Evolutionary conservation across 768 basidiomycete species (phyloP).

Genomic region (Amanita subjunquillea): DNA sequence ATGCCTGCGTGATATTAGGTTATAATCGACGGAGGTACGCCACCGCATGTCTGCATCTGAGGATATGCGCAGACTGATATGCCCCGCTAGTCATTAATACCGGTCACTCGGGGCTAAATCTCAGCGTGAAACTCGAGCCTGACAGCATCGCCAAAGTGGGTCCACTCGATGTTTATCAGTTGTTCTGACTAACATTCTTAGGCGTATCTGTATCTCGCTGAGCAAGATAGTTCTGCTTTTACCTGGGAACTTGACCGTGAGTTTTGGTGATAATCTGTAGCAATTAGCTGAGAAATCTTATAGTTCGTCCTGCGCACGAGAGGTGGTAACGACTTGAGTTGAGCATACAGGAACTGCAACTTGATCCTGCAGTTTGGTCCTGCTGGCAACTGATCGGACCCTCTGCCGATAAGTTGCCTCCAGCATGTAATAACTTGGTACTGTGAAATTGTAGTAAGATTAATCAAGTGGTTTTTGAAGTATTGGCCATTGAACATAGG

Average conservation of each 20-base stretch:
- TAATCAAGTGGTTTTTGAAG: too few relatives aligned
- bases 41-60: background rate
- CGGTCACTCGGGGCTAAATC: constrained; percentile 27
- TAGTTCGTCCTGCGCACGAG: constrained; percentile 37
- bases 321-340: constrained; percentile 22
- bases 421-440: too few relatives aligned
- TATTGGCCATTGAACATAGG: too few relatives aligned
- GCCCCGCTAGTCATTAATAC: constrained; percentile 20
- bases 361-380: too few relatives aligned
- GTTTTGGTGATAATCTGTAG: constrained; percentile 11
- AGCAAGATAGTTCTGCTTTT: constrained; percentile 65
- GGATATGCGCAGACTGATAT: background rate
- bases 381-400: too few relatives aligned
- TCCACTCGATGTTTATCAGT: background rate
- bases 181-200: constrained; percentile 14
- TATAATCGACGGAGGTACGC: constrained; percentile 57
- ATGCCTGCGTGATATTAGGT: constrained; percentile 23
- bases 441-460: too few relatives aligned
- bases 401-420: too few relatives aligned
- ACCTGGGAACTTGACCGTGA: constrained; percentile 75
- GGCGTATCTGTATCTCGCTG: constrained; percentile 56
- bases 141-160: constrained; percentile 62
- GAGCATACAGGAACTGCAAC: too few relatives aligned
- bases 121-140: constrained; percentile 42
- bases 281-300: background rate